Evolutionary conservation across 1,139 yeast genomes (phyloP).

Genomic region (Lodderomyces pseudojiufengensis): DNA sequence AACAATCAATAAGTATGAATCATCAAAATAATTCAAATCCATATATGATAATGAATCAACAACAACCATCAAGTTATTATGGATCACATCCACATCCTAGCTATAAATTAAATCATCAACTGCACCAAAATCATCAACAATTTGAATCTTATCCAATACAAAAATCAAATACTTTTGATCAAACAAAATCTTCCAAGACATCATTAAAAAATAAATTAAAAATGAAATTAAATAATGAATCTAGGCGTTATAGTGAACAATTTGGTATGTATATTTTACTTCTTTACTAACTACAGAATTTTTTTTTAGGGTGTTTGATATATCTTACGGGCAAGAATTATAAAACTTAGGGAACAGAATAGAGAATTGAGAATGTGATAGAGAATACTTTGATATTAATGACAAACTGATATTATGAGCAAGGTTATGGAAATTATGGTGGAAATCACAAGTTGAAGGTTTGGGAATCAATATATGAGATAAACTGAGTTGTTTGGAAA

Average conservation of each 20-base stretch:
- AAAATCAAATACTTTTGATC: conserved; percentile 30
- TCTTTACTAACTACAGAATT: conserved; percentile 1
- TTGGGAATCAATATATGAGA: too few relatives aligned
- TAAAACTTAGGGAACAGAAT: too few relatives aligned
- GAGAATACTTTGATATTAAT: too few relatives aligned
- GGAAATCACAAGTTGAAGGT: too few relatives aligned
- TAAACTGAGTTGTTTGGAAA: too few relatives aligned
- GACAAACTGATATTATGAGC: too few relatives aligned
- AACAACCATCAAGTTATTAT: conserved; percentile 1
- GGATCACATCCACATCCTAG: conserved; percentile 1
- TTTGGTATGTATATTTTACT: conserved; percentile 35
- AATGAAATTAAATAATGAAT: conserved; percentile 14
- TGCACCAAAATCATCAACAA: conserved; percentile 1
- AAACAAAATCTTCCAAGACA: conserved; percentile 38
- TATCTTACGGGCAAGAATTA: too few relatives aligned
- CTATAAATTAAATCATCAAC: too few relatives aligned
- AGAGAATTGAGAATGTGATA: too few relatives aligned
- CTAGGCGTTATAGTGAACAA: conserved; percentile 27
- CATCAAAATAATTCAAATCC: background rate
- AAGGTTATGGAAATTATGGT: too few relatives aligned
- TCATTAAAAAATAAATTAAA: conserved; percentile 20
- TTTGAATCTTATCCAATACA: conserved; percentile 6
- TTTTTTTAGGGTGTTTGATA: too few relatives aligned
- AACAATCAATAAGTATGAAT: background rate
- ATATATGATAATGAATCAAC: background rate